Evolutionary conservation across 495 filamentous ascomycete species (phyloP), one percentile per base, ranked within the genome.

Genomic region (Parachaetomium inaequale): DNA sequence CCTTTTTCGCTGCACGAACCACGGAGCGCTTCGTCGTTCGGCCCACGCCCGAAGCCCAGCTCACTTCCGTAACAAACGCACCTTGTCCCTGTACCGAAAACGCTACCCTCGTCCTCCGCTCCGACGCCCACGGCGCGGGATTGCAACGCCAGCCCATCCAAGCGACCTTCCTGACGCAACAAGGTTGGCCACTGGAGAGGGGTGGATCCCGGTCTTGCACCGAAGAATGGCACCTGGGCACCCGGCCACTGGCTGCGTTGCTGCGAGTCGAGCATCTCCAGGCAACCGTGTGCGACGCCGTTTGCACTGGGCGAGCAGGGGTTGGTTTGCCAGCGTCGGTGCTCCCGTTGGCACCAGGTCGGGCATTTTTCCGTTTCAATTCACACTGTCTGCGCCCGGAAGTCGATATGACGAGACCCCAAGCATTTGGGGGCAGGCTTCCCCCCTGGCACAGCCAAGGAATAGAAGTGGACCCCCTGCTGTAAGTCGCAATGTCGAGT

Each of bases 401-500:
- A 63, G 40, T 56, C 60, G 61, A 66, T 59, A 66, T 65, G 66
- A 68, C 55, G 43, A 51, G 51, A 55, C 55, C 61, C 64, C 66
- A 63, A 63, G 63, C 58, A 63, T 63, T 53, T 53, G 59, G 57
- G 32, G 43, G 54, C 56, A 61, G 61, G 61, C 55, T n/a, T 19
- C 23, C 14, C 34, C 59, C 68, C 66, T 32, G 47, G 51, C 53
- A n/a, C n/a, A 25, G 31, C 53, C 45, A 47, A 28, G 50, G 21
- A 8, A n/a, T 11, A 60, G 56, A 58, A 55, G 68, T 63, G 67
- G 71, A 55, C n/a, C 8, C 49, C 59, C 51, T 55, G 43, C 55
- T 66, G 70, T 63, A 72, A 69, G 67, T 72, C 68, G 63, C 72
- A 70, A 70, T 70, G 52, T 54, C 3, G 36, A 55, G 36, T n/a